Percentiles rank a stretch among this genome's conserved stretches.
phyloP scores from a whole-genome alignment of 352 stramenopile species.

The Phytophthora syringae region DNA sequence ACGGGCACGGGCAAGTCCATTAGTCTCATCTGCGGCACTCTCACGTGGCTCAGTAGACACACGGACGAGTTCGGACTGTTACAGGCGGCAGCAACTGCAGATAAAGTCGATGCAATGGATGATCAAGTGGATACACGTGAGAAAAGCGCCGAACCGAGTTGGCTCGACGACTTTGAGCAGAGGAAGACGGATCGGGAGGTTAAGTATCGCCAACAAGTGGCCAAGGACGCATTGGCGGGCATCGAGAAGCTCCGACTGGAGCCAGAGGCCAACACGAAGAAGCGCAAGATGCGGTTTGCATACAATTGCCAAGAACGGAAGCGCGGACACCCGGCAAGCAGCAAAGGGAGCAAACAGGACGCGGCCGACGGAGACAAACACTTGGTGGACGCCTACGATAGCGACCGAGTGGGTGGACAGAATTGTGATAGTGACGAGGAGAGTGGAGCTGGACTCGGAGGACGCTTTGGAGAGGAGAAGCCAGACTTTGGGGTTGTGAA shows the following conservation, averaged over 20 bases:
- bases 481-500: conserved; percentile 62
- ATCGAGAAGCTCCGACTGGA: conserved; percentile 65
- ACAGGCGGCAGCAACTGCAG: conserved; percentile 9
- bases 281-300: conserved; percentile 69
- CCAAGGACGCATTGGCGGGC: conserved; percentile 51
- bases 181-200: conserved; percentile 49
- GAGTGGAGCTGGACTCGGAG: background rate
- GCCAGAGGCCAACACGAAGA: conserved; percentile 58
- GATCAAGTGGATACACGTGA: conserved; percentile 3
- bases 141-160: conserved; percentile 50
- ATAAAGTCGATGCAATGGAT: conserved; percentile 7
- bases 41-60: conserved; percentile 84
- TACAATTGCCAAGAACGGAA: conserved; percentile 77
- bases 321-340: conserved; percentile 22
- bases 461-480: conserved; percentile 28
- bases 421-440: conserved; percentile 54
- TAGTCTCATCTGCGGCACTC: conserved; percentile 89
- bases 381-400: conserved; percentile 83
- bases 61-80: conserved; percentile 80
- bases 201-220: conserved; percentile 53
- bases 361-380: conserved; percentile 57
- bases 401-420: conserved; percentile 38
- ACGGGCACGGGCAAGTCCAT: conserved; percentile 94
- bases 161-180: conserved; percentile 67
- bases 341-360: conserved; percentile 14